Conservation (phyloP, 1,284 basidiomycete species). For the Cryptococcus sp. region DNA sequence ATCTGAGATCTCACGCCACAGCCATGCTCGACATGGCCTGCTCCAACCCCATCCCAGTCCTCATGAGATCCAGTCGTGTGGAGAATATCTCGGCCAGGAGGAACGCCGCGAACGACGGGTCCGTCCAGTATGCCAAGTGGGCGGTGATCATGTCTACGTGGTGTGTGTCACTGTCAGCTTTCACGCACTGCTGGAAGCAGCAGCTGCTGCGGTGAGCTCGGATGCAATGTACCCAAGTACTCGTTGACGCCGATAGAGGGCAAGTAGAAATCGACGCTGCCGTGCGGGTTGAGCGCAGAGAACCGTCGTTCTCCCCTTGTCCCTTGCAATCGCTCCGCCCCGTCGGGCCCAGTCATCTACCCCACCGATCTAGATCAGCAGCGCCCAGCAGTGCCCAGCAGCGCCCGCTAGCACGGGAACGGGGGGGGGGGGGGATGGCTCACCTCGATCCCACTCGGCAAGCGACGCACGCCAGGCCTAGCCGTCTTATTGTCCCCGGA, state of each 20-base stretch:
- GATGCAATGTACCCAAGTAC: conserved; percentile 34
- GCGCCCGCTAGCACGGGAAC: no score
- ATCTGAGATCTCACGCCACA: not conserved
- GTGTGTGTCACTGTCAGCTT: not conserved
- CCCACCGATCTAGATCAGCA: not conserved
- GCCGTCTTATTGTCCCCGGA: conserved; percentile 26
- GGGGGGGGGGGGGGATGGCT: not conserved
- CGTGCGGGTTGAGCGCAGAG: conserved; percentile 50
- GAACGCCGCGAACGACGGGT: conserved; percentile 47
- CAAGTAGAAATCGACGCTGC: conserved; percentile 49
- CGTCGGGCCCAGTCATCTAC: conserved; percentile 42
- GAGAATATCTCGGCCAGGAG: conserved; percentile 48
- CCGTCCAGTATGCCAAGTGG: conserved; percentile 48
- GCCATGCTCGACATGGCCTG: no score
- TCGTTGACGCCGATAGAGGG: conserved; percentile 47
- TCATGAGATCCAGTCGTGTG: conserved; percentile 36
- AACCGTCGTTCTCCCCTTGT: conserved; percentile 47
- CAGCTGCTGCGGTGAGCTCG: not conserved
- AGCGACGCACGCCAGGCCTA: conserved; percentile 36
- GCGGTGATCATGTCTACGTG: conserved; percentile 44
- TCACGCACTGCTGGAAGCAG: no score
- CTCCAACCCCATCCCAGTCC: conserved; percentile 40
- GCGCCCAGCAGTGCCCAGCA: not conserved
- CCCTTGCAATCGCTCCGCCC: conserved; percentile 41
- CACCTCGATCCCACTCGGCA: conserved; percentile 45